Base-by-base conservation (phyloP, 2,329 filamentous ascomycete species). In the Fusarium poae region DNA sequence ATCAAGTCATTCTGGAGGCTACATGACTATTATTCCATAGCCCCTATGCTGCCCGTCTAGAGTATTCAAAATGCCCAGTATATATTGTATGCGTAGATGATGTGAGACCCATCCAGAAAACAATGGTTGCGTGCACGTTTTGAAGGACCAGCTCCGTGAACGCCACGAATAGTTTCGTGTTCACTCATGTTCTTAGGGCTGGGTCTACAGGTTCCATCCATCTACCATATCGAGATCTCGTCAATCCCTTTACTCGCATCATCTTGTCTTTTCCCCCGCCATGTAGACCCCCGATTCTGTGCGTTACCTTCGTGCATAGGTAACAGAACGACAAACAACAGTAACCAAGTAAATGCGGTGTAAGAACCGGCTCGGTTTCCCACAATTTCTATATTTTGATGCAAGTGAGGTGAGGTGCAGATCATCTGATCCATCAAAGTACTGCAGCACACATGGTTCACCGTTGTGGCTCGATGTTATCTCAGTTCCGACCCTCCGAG, bases 181-280 rank as follows among this genome's bases (percentile, higher is more conserved):
- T 43, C 23, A n/a, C 9, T 21, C 27, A 30, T n/a, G 12, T 20
- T 20, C 27, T n/a, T 45, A 45, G 18, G n/a, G 25, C 43, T 45
- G 27, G 27, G 15, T 45, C 18, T 45, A 30, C n/a, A 34, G 20
- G n/a, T 3, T 34, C 16, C 6, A 5, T 21, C 27, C 11, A 6
- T 30, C 18, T 16, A 16, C 27, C 18, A 21, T 16, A 34, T 23
- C 30, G 20, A 21, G n/a, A 23, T 48, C 43, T 52, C 35, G 43
- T 37, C 35, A 49, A 43, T 62, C 32, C 34, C 43, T 25, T 35
- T 35, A 42, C 37, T 25, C 37, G 57, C 40, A 34, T 56, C 40
- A 51, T 58, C 56, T 46, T 21, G 29, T 45, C 35, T 15, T 39
- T 51, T n/a, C 46, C 15, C 13, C 18, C 30, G 44, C n/a, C 56